These are phyloP conservation scores for Biscogniauxia sp. DNA, from an alignment of 2,329 filamentous ascomycete genomes.

Conservation along the genomic window DNA sequence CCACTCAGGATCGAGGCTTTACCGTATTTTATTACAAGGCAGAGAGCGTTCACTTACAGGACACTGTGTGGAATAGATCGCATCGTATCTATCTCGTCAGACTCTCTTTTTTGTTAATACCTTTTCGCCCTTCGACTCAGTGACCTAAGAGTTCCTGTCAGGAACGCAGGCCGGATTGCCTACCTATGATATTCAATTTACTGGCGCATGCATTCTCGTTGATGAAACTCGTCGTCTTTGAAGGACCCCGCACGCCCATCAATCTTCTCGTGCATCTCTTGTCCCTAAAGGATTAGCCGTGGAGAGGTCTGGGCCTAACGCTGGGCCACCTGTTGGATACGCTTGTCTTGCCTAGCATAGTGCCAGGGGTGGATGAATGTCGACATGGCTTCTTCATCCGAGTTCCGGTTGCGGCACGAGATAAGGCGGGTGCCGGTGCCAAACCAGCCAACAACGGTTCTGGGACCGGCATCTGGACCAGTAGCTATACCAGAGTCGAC, in stretches of 20 bases:
- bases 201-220: background rate
- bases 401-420: background rate
- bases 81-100: background rate
- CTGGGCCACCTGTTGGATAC: background rate
- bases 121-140: no score
- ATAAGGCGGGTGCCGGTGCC: conserved; percentile 10
- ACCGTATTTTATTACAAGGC: background rate
- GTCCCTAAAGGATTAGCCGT: background rate
- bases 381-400: conserved; percentile 3
- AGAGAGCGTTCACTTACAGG: background rate
- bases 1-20: background rate
- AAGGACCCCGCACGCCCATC: background rate
- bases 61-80: background rate
- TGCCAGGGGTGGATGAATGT: background rate
- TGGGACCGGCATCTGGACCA: background rate
- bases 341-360: background rate
- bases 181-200: background rate
- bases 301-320: background rate
- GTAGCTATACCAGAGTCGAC: background rate
- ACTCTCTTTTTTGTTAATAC: background rate
- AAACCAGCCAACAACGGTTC: background rate
- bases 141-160: background rate
- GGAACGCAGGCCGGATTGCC: no score
- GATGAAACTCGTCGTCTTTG: background rate
- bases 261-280: background rate